Base-by-base conservation (phyloP, 495 filamentous ascomycete genomes). In the Tuber brumale region DNA sequence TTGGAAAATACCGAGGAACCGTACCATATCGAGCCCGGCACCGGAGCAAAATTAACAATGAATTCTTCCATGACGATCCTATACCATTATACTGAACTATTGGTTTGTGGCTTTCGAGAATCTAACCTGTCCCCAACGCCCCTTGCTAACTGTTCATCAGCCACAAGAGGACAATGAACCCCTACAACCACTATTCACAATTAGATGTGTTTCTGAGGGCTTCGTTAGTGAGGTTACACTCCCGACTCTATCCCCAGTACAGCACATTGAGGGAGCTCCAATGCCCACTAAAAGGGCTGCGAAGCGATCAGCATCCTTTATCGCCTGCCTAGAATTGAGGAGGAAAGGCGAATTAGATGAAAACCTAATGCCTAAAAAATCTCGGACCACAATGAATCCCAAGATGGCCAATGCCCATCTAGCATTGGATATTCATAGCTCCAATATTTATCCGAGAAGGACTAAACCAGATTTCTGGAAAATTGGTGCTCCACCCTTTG, bases 261-360 rank as follows among this genome's bases (percentile, higher is more conserved):
- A 85, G 75, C 89, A 87, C 69, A 86, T 90, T 16, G 87, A 89
- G 57, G 95, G 95, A 46, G 81, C 79, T 18, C 84, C 88, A 2
- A 88, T 88, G 72, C 74, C 84, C 3, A 91, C 87, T 72, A 98
- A 96, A 81, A 85, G 89, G 37, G 85, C 89, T 21, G 95, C 95
- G n/a, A 97, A 97, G 83, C 91, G 92, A 78, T 91, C 94, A 12
- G 95, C 93, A 21, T 95, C 95, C 4, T 98, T 95, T 82, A 91
- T 95, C 81, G 88, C 92, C 69, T 97, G 94, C 79, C 77, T 95
- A 4, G 74, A 89, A 73, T 87, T 99, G 8, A 86, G 91, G 39
- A 88, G 89, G 74, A 86, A 87, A 61, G 87, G 88, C 14, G 88
- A 92, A 75, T 84, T 99, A 0, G 90, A 97, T 84, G 87, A 88